A percentile compares a stretch with the other conserved stretches of the same genome.
Conservation (phyloP, 1,284 basidiomycete genomes). For the Moniliella sp. region DNA sequence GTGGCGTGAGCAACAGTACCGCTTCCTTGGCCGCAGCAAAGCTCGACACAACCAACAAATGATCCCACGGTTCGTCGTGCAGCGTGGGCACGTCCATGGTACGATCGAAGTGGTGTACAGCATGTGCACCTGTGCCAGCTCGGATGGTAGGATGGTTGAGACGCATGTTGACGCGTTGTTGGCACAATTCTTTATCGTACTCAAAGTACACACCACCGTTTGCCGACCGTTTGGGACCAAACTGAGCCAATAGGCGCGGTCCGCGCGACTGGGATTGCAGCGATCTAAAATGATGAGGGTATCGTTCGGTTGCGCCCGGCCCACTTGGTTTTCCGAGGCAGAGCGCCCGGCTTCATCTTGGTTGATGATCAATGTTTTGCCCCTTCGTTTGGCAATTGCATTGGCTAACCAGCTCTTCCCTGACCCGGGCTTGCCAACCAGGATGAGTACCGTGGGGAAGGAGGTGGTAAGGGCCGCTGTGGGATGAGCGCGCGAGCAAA, state of each 20-base stretch:
- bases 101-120: constrained; percentile 40
- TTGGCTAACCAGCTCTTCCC: constrained; percentile 41
- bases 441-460: constrained; percentile 35
- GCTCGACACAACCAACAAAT: constrained; percentile 40
- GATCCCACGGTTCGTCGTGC: constrained; percentile 41
- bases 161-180: constrained; percentile 41
- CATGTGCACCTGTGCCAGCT: constrained; percentile 39
- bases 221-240: neutral
- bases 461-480: no score
- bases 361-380: constrained; percentile 36
- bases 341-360: constrained; percentile 43
- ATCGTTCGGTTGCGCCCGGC: neutral
- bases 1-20: constrained; percentile 37
- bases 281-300: constrained; percentile 2
- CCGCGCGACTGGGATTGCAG: neutral
- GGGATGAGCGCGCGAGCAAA: no score
- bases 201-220: constrained; percentile 44
- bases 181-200: constrained; percentile 40
- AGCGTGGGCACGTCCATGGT: constrained; percentile 38
- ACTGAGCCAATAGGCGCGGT: constrained; percentile 1
- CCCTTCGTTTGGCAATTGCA: constrained; percentile 36
- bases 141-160: constrained; percentile 44
- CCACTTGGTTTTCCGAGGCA: constrained; percentile 37
- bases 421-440: constrained; percentile 45
- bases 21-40: constrained; percentile 40